A percentile compares a stretch with the other conserved stretches of the same genome.
These are phyloP conservation scores for Hemileia vastatrix DNA, from an alignment of 1,284 basidiomycete genomes.

Conservation along the genomic window DNA sequence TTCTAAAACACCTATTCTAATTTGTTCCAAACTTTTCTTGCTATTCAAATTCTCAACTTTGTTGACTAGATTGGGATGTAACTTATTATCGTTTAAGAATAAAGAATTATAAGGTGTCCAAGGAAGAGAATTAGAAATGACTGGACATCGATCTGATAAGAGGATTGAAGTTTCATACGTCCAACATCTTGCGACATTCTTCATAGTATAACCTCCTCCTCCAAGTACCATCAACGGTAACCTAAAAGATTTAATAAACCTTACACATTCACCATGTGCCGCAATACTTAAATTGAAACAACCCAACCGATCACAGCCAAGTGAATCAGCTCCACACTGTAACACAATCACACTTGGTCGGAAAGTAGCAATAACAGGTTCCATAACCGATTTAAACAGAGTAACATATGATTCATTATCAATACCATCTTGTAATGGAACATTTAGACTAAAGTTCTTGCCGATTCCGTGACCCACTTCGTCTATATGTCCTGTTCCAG, in stretches of 20 bases:
- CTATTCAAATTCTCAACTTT: slow-evolving; percentile 90
- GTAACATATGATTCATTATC: slow-evolving; percentile 94
- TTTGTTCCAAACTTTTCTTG: slow-evolving; percentile 67
- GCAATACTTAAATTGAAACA: slow-evolving; percentile 98
- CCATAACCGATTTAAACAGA: slow-evolving; percentile 91
- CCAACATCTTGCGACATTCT: slow-evolving; percentile 97
- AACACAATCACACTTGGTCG: slow-evolving; percentile 83
- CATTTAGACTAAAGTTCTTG: slow-evolving; percentile 92
- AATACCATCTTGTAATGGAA: slow-evolving; percentile 90
- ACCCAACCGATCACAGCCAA: slow-evolving; percentile 86
- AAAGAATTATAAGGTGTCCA: slow-evolving; percentile 83
- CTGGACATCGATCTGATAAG: slow-evolving; percentile 56
- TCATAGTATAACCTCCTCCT: slow-evolving; percentile 90
- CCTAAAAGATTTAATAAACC: slow-evolving; percentile 84
- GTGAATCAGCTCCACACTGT: slow-evolving; percentile 93
- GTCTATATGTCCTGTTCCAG: slow-evolving; percentile 83
- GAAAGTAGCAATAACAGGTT: slow-evolving; percentile 82
- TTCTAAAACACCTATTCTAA: slow-evolving; percentile 73
- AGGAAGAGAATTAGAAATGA: slow-evolving; percentile 76
- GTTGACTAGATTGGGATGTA: slow-evolving; percentile 76
- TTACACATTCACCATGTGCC: slow-evolving; percentile 96
- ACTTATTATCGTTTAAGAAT: slow-evolving; percentile 81
- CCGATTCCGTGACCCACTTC: slow-evolving; percentile 75
- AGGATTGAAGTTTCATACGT: slow-evolving; percentile 93
- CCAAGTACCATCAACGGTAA: slow-evolving; percentile 83